Percentiles rank a stretch among this genome's conserved stretches.
These are phyloP conservation scores for Fusarium sororula DNA, from an alignment of 2,329 filamentous ascomycete species.

Conservation along the genomic window DNA sequence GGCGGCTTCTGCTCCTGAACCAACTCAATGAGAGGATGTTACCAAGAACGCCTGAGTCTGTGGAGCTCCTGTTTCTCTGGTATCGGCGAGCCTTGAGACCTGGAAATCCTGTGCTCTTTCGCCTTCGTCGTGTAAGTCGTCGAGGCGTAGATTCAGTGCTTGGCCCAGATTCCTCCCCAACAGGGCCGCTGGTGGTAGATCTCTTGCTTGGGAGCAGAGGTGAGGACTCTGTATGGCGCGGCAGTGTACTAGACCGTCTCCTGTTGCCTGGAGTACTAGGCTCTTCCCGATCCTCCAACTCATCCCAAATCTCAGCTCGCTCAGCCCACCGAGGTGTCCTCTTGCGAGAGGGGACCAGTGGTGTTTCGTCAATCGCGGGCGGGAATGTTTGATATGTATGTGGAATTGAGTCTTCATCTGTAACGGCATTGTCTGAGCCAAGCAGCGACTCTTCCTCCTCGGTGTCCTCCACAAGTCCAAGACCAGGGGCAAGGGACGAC, in stretches of 20 bases:
- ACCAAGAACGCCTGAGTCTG: conserved; percentile 60
- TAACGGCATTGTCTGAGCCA: conserved; percentile 55
- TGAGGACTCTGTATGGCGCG: conserved; percentile 52
- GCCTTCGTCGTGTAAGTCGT: conserved; percentile 54
- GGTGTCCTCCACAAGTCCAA: conserved; percentile 80
- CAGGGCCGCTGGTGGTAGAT: conserved; percentile 43
- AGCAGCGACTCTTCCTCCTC: conserved; percentile 66
- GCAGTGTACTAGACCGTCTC: conserved; percentile 60
- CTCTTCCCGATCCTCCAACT: conserved; percentile 78
- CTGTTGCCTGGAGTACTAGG: conserved; percentile 52
- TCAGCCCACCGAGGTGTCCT: conserved; percentile 69
- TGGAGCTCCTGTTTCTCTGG: conserved; percentile 50
- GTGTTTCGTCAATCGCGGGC: conserved; percentile 49
- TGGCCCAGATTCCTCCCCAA: conserved; percentile 41
- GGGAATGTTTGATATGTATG: conserved; percentile 60
- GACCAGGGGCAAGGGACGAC: conserved; percentile 80
- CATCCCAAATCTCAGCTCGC: conserved; percentile 85
- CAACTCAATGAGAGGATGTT: conserved; percentile 65
- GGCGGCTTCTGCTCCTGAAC: conserved; percentile 53
- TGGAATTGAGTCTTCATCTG: conserved; percentile 52
- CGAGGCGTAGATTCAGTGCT: conserved; percentile 45
- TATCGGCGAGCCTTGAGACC: conserved; percentile 65
- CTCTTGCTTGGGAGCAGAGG: conserved; percentile 51
- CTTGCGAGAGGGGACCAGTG: conserved; percentile 54
- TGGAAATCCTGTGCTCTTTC: conserved; percentile 70